Evolutionary conservation across 2,329 filamentous ascomycete species (phyloP).

Genomic region (Seiridium cupressi): DNA sequence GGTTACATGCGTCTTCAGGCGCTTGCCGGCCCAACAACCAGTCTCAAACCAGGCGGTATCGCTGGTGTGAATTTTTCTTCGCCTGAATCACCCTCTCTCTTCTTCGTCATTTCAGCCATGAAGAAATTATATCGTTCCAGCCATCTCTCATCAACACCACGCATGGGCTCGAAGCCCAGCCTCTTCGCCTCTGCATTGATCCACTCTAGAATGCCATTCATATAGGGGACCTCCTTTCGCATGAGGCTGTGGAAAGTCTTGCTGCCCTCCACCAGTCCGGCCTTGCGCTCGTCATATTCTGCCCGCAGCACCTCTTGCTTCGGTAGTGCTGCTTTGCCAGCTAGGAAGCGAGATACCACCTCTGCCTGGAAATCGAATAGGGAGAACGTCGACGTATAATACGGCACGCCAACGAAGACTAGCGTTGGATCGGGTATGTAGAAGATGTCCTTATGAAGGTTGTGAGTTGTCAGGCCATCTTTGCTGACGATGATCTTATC

Average conservation of each 20-base stretch:
- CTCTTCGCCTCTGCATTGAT: constrained; percentile 21
- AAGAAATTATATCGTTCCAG: constrained; percentile 5
- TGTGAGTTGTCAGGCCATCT: constrained; percentile 63
- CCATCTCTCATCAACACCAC: constrained; percentile 31
- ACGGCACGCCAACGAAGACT: constrained; percentile 63
- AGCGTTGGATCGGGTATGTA: constrained; percentile 67
- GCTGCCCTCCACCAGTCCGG: constrained; percentile 16
- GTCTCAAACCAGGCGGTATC: not conserved
- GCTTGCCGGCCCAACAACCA: not conserved
- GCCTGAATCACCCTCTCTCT: not conserved
- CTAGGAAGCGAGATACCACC: constrained; percentile 54
- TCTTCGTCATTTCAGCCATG: constrained; percentile 6
- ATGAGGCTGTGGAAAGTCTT: constrained; percentile 36
- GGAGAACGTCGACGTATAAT: constrained; percentile 65
- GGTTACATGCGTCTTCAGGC: not conserved
- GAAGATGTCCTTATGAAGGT: constrained; percentile 69
- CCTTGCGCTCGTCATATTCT: constrained; percentile 29
- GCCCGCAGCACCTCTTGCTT: constrained; percentile 32
- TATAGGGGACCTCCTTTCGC: constrained; percentile 30
- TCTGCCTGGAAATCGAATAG: constrained; percentile 71
- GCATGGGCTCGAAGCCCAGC: constrained; percentile 22
- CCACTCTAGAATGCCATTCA: constrained; percentile 26
- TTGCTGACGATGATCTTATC: constrained; percentile 56
- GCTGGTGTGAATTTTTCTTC: not conserved
- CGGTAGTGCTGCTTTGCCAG: constrained; percentile 49